Evolutionary conservation across 2,329 filamentous ascomycete species (phyloP).

Genomic region (Xylariomycetidae sp.): DNA sequence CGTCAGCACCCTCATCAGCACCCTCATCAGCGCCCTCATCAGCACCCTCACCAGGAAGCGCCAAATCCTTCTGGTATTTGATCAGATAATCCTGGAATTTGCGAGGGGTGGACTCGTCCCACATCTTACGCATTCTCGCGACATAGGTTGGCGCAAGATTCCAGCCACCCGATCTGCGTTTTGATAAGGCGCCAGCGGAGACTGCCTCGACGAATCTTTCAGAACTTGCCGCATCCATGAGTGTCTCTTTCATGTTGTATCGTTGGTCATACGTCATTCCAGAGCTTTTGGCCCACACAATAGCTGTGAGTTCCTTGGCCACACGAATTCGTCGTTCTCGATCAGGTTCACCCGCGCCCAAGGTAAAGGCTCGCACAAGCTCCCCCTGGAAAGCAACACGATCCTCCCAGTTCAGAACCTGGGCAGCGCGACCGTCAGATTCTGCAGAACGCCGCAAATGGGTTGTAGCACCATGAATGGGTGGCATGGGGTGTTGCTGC

Average conservation of each 20-base stretch:
- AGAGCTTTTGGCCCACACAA: slow-evolving; percentile 9
- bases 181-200: too few relatives aligned
- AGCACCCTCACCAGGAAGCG: too few relatives aligned
- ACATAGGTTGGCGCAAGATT: too few relatives aligned
- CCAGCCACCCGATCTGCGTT: too few relatives aligned
- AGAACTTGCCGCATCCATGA: slow-evolving; percentile 12
- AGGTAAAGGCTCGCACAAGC: slow-evolving; percentile 11
- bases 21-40: too few relatives aligned
- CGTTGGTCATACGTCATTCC: slow-evolving; percentile 4
- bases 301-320: slow-evolving; percentile 8
- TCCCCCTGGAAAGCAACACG: slow-evolving; percentile 14
- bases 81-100: too few relatives aligned
- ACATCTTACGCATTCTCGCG: too few relatives aligned
- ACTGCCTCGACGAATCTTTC: slow-evolving; percentile 19
- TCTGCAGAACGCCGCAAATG: slow-evolving; percentile 5
- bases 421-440: not conserved
- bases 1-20: too few relatives aligned
- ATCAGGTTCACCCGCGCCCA: slow-evolving; percentile 2
- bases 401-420: slow-evolving; percentile 6
- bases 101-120: too few relatives aligned
- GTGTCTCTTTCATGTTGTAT: slow-evolving; percentile 9
- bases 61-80: too few relatives aligned
- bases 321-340: slow-evolving; percentile 5
- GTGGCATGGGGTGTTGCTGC: too few relatives aligned
- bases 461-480: slow-evolving; percentile 11